These are phyloP conservation scores for Trypanosoma vivax DNA, from an alignment of 208 protist species.

Conservation along the genomic window DNA sequence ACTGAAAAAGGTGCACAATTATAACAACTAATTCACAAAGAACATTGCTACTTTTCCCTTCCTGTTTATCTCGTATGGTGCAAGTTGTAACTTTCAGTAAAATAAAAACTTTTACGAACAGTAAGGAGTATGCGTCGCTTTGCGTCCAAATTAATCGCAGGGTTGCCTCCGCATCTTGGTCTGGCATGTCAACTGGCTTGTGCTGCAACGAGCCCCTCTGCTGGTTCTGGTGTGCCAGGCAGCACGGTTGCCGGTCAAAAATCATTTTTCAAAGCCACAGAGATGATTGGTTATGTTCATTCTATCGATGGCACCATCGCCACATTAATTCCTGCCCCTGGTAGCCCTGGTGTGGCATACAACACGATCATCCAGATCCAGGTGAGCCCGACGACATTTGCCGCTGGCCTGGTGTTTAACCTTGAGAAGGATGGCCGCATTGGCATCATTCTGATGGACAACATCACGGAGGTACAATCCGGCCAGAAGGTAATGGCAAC, in stretches of 20 bases:
- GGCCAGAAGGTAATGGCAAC: slow-evolving; percentile 86
- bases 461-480: slow-evolving; percentile 80
- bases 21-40: too few species aligned
- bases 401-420: slow-evolving; percentile 76
- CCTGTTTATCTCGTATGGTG: too few species aligned
- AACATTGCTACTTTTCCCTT: too few species aligned
- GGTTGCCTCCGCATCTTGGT: slow-evolving; percentile 34
- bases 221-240: slow-evolving; percentile 8
- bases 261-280: slow-evolving; percentile 75
- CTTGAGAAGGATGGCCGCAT: slow-evolving; percentile 83
- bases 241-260: slow-evolving; percentile 47
- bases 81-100: background rate
- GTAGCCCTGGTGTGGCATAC: slow-evolving; percentile 74
- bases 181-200: slow-evolving; percentile 20
- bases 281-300: slow-evolving; percentile 85
- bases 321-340: slow-evolving; percentile 69
- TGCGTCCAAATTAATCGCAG: slow-evolving; percentile 32
- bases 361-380: slow-evolving; percentile 86
- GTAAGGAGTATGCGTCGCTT: slow-evolving; percentile 46
- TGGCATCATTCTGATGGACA: slow-evolving; percentile 85
- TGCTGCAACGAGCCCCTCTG: slow-evolving; percentile 17
- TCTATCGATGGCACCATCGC: slow-evolving; percentile 85
- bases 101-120: background rate
- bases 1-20: too few species aligned
- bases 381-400: slow-evolving; percentile 71